Evolutionary conservation across 441 rosid species (phyloP), one percentile per base, ranked within the genome.

Genomic region (Euphorbia neoarborescens): DNA sequence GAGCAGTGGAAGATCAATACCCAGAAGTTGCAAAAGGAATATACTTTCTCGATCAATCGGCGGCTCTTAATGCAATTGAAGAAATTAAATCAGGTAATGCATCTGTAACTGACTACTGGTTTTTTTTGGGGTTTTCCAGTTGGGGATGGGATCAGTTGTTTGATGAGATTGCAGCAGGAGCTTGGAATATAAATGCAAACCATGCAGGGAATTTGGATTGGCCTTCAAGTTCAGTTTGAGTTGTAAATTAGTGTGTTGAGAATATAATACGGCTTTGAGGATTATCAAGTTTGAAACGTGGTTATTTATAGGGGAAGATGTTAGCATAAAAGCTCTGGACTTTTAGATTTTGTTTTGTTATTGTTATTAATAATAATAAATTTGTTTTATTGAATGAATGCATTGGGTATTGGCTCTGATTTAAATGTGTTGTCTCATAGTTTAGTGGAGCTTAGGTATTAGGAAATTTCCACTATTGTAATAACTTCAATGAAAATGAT

Each of bases 121-220:
- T 94, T 79, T 92, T 94, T 88, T 73, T 92, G 78, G 99, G 99
- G 13, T 85, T 81, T 72, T 81, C 97, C 0, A 80, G 86, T 75
- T 94, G 99, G 99, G 84, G 85, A 50, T 87, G 96, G 89, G 78
- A 80, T 6, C 99, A 94, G 76, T 73, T 94, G 71, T 83, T 84
- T 46, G 72, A 83, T 58, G 99, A 94, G 85, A 85, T 92, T 15
- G 71, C 79, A 10, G 78, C 69, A 69, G 99, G 97, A 69, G 86
- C 85, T 69, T 94, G 99, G 99, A 80, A 77, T 53, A 42, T 84
- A 61, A 80, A 65, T 30, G 81, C 84, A 35, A 78, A 80, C 50
- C 61, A 42, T 4, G 69, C 53, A 56, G 74, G 56, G 38, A 71
- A 51, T 20, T 65, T 90, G 37, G 83, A 69, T 58, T 94, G 97